Evolutionary conservation across 495 filamentous ascomycete genomes (phyloP), one percentile per base, ranked within the genome.

Genomic region (Delitschia confertaspora): DNA sequence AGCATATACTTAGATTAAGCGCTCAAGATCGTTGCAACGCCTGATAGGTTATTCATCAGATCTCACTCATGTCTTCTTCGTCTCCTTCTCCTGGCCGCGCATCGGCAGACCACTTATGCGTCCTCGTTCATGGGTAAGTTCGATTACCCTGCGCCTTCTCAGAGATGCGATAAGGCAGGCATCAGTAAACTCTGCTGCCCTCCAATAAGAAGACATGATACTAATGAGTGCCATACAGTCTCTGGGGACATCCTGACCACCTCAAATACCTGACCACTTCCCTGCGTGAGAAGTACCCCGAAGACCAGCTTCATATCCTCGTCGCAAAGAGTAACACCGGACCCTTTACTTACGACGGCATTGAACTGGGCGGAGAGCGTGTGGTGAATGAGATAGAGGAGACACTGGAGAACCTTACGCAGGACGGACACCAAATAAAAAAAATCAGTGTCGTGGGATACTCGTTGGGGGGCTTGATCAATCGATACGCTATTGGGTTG

Each of bases 201-300:
- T 39, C 36, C 8, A n/a, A 10, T 25, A 11, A 9, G 3, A n/a
- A 7, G 29, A 26, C 21, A 30, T 4, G 36, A n/a, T 36, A 34
- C 32, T 54, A 24, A 56, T 39, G 3, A 4, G 18, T 6, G 3
- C 8, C 3, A 2, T 9, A 17, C 37, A 57, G 86, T 26, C 74
- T 93, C 47, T 95, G 91, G 91, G 89, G 89, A 11, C 95, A 93
- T 56, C 88, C 89, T 7, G 67, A 70, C 32, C 91, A 96, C 63
- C 73, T 95, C 59, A 69, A 74, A 21, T 79, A 75, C 44, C 61
- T 95, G 38, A 80, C 76, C 38, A 72, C 76, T 23, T 68, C 77
- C 8, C 66, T 96, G 4, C 75, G 78, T 47, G 72, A 74, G 10
- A 69, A 75, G 53, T 67, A 85, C 58, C 64, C 76, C 13, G 71